Conservation (phyloP, 2,329 filamentous ascomycete species). For the Phoma sp. region DNA sequence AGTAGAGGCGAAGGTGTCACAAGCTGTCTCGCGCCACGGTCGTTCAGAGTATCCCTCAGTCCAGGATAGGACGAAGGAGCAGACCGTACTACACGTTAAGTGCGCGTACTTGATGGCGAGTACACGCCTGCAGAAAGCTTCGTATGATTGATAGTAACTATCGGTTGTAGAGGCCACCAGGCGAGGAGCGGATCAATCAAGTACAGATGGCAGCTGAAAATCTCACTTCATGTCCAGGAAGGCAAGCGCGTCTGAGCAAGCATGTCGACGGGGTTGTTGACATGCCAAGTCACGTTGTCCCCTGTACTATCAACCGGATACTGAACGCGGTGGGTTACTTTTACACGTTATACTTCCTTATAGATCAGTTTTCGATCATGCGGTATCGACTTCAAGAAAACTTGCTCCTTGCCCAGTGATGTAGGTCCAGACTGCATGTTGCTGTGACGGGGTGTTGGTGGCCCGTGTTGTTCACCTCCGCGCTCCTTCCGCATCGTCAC, state of each 20-base stretch:
- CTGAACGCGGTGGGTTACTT: not conserved
- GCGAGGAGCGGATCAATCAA: not conserved
- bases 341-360: too few species aligned
- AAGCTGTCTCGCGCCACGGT: too few species aligned
- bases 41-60: too few species aligned
- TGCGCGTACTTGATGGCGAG: not conserved
- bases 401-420: not conserved
- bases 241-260: not conserved
- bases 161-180: not conserved
- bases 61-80: too few species aligned
- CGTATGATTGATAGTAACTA: too few species aligned
- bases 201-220: not conserved
- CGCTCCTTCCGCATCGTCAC: constrained; percentile 32
- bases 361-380: not conserved
- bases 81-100: not conserved
- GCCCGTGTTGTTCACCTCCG: constrained; percentile 29
- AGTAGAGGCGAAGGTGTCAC: too few species aligned
- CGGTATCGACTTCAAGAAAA: not conserved
- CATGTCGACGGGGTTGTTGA: constrained; percentile 1
- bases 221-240: not conserved
- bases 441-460: not conserved
- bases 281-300: constrained; percentile 5
- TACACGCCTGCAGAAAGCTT: not conserved
- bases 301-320: not conserved
- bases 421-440: not conserved